Base-by-base conservation (phyloP, 2,329 filamentous ascomycete species). In the Alternaria alternata region DNA sequence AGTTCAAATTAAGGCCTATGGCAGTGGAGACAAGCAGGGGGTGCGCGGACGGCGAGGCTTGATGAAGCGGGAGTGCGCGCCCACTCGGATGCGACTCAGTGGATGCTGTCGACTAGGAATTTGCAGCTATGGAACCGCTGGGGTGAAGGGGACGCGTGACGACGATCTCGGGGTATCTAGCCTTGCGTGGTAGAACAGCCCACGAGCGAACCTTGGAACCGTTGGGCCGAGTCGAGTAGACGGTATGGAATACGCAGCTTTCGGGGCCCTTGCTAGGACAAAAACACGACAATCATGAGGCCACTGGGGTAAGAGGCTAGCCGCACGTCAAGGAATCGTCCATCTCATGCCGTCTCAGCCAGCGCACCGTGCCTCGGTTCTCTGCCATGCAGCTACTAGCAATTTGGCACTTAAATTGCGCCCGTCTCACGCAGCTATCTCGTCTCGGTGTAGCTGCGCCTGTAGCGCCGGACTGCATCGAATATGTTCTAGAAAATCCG, bases 1-100 rank as follows among this genome's bases (percentile, higher is more conserved):
- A 64, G 69, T 72, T 71, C 74, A 77, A 77, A 78, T 78, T 78
- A 78, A 78, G 75, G 75, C 74, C 72, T 72, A 63, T 72, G 68
- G 69, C 73, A 64, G 70, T 71, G 68, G 70, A 54, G 64, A 64
- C 62, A 42, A 46, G 62, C 68, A 71, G 67, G 70, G 68, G 60
- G 62, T 24, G 63, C 63, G 72, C 66, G 68, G 68, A 70, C 70
- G 65, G 68, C 64, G 66, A 69, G 73, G 72, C 68, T 70, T 67
- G 69, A 64, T 67, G 68, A 67, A 65, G 57, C 74, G 74, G 74
- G 74, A 73, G 68, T 61, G 61, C 69, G 65, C 68, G 71, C 64
- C 59, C 61, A 61, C 69, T 65, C 68, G 61, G 71, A 69, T 69
- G 57, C 68, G 72, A 73, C 61, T 74, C 67, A 69, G 67, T 68